Evolutionary conservation across 495 filamentous ascomycete species (phyloP), one percentile per base, ranked within the genome.

Genomic region (Lophiotrema nucula): DNA sequence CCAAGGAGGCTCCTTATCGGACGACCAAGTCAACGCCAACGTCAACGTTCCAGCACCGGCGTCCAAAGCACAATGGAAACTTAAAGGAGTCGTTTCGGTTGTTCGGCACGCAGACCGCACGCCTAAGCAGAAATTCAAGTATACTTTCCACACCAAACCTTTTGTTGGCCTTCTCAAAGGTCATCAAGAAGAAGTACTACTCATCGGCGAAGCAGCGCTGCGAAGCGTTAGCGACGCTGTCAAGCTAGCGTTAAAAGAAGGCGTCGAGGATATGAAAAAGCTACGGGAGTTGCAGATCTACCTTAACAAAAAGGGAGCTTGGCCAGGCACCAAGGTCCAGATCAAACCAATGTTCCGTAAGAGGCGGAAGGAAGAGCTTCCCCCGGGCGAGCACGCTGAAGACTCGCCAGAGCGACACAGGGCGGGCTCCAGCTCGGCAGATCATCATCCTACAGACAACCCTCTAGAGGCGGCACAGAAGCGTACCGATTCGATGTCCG

Each of bases 261-360:
- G 83, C 1, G 72, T 88, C 25, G 93, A 98, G 72, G 95, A 98
- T 68, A 81, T 77, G 46, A 83, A 85, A 24, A 98, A 97, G 74
- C 83, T 98, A 12, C 87, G 82, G 58, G 70, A 89, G 35, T 79
- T 98, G 45, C 83, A 86, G 46, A 92, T 90, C 50, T 90, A 91
- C 12, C 76, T 98, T 12, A 84, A 89, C 33, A 92, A 89, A 70
- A 98, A 97, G 73, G 89, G 92, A 10, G 84, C 83, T 11, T 96
- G 90, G 88, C 83, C 90, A 8, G 93, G 93, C 0, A 98, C 93
- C 3, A 98, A 98, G 73, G 92, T 98, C 23, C 93, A 98, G 73
- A 97, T 98, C 65, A 98, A 98, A 73, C 93, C 93, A 1, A 91
- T 98, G 88, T 98, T 97, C 72, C 83, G 89, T 35, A 96, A 90